These are phyloP conservation scores for Spathaspora sp. DNA, from an alignment of 1,139 yeast genomes.

Conservation along the genomic window DNA sequence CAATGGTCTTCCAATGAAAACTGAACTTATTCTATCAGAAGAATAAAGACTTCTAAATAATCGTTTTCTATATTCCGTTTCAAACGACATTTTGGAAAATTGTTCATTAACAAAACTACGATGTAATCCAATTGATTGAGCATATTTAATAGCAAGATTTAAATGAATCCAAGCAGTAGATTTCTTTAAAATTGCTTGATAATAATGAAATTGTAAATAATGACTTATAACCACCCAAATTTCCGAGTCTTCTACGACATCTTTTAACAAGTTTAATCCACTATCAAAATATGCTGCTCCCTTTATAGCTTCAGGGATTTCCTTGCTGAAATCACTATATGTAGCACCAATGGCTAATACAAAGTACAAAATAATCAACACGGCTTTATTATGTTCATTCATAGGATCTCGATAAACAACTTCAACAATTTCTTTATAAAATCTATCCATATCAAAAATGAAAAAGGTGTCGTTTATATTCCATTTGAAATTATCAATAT, in stretches of 20 bases:
- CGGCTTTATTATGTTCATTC: conserved; percentile 11
- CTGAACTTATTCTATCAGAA: conserved; percentile 39
- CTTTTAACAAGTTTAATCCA: conserved; percentile 29
- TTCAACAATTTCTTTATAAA: conserved; percentile 23
- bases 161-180: conserved; percentile 40
- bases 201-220: conserved; percentile 35
- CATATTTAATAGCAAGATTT: conserved; percentile 25
- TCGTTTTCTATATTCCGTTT: conserved; percentile 26
- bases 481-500: conserved; percentile 28
- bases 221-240: conserved; percentile 45
- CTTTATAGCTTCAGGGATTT: conserved; percentile 18
- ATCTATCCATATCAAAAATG: conserved; percentile 32
- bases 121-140: conserved; percentile 27
- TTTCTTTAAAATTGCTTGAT: conserved; percentile 37
- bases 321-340: conserved; percentile 19
- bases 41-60: conserved; percentile 43
- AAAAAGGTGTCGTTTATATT: conserved; percentile 37
- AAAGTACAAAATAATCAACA: conserved; percentile 33
- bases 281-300: conserved; percentile 28
- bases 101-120: conserved; percentile 24
- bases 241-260: conserved; percentile 37
- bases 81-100: conserved; percentile 12
- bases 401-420: conserved; percentile 27
- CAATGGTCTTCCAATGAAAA: conserved; percentile 42
- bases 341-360: conserved; percentile 43